Conservation (phyloP, 768 basidiomycete species). For the Rhizopogon salebrosus region DNA sequence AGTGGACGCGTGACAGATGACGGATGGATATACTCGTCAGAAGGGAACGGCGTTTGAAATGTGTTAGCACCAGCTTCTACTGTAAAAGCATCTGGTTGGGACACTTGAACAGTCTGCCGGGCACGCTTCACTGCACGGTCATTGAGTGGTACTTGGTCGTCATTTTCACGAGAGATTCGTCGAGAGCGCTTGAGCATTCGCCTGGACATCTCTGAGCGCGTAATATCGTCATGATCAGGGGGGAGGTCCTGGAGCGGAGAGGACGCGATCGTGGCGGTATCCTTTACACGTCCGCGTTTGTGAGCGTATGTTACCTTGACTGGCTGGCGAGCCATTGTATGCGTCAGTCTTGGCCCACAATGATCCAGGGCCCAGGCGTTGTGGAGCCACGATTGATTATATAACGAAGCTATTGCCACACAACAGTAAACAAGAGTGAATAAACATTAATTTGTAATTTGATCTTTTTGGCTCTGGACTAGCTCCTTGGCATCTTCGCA, state of each 20-base stretch:
- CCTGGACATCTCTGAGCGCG: constrained; percentile 35
- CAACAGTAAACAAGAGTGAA: constrained; percentile 9
- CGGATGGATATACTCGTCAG: constrained; percentile 17
- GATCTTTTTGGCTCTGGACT: too few relatives aligned
- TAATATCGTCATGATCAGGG: constrained; percentile 25
- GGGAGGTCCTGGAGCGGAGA: constrained; percentile 26
- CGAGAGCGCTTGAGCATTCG: constrained; percentile 47
- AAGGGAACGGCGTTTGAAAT: constrained; percentile 24
- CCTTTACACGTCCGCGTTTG: constrained; percentile 21
- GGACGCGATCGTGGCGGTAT: constrained; percentile 11
- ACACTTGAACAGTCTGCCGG: constrained; percentile 18
- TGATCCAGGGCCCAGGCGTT: neutral
- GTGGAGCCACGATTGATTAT: constrained; percentile 10
- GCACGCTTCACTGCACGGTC: constrained; percentile 30
- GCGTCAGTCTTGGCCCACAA: neutral
- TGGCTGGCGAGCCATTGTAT: constrained; percentile 1
- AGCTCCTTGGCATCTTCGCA: too few relatives aligned
- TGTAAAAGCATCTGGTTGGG: constrained; percentile 1
- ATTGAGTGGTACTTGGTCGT: constrained; percentile 10
- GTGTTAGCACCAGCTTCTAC: constrained; percentile 12
- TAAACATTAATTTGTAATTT: too few relatives aligned
- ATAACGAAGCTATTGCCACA: constrained; percentile 12
- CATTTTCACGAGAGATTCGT: constrained; percentile 16
- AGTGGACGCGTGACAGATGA: constrained; percentile 16
- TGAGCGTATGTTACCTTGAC: constrained; percentile 28